Conservation (phyloP, 1,284 basidiomycete species). For the Trichosporon inkin region DNA sequence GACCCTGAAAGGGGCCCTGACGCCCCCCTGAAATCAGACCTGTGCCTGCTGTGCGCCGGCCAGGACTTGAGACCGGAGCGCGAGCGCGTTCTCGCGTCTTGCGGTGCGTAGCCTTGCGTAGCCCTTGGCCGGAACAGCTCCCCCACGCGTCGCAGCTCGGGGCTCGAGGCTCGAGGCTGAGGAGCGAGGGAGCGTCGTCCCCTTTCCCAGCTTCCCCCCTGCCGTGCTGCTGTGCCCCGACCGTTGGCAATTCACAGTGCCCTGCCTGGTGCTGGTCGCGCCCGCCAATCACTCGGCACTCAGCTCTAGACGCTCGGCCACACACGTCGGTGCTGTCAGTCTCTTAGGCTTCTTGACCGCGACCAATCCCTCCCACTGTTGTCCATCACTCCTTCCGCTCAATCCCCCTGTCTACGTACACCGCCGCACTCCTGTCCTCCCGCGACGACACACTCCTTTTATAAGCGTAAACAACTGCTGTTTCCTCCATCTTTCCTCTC, state of each 20-base stretch:
- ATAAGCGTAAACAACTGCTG: conserved; percentile 4
- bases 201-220: not conserved
- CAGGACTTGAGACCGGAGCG: too few species aligned
- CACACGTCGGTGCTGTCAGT: not conserved
- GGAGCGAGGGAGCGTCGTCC: not conserved
- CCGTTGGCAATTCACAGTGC: too few species aligned
- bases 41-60: too few species aligned
- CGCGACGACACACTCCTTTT: conserved; percentile 1
- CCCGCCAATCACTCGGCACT: not conserved
- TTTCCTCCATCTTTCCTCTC: not conserved
- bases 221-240: not conserved
- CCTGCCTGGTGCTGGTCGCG: not conserved
- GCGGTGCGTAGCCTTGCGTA: too few species aligned
- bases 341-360: not conserved
- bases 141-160: not conserved
- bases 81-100: too few species aligned
- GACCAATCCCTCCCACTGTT: not conserved
- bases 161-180: too few species aligned
- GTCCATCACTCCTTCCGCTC: not conserved
- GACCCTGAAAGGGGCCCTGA: too few species aligned
- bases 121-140: too few species aligned
- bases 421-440: not conserved
- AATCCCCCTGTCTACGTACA: not conserved
- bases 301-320: not conserved
- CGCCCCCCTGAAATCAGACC: too few species aligned